Base-by-base conservation (phyloP, 2,329 filamentous ascomycete genomes). In the Talaromyces sp. region DNA sequence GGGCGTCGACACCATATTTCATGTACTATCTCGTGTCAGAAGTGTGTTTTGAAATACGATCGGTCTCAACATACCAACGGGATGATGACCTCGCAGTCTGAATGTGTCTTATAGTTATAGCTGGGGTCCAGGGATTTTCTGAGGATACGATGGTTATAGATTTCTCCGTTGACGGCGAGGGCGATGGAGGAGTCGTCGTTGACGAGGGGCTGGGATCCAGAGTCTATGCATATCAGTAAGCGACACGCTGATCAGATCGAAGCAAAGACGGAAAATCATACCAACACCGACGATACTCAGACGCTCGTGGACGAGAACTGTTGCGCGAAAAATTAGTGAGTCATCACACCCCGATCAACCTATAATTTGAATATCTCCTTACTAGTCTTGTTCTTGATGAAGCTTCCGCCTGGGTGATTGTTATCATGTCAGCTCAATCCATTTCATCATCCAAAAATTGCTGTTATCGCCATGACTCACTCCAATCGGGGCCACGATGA, bases 51-150 rank as follows among this genome's bases (percentile, higher is more conserved):
- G 7, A 11, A 43, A n/a, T 27, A 41, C 24, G 22, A 33, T 11
- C 24, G 24, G 19, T 56, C 22, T 31, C 27, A 9, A 80, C 88
- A 77, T 86, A 96, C 92, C 85, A 99, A 80, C 71, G 96, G 95
- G 76, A 99, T 97, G 80, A 99, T 96, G 76, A 99, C 94, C 81
- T 99, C 95, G 81, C 95, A 99, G 77, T 99, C 95, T 43, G 94
- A 98, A 76, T 95, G 90, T 70, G 95, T 99, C 89, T 97, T 97
- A 89, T 98, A 99, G 80, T 93, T 89, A 81, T 97, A 97, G 43
- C 89, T 86, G 67, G 84, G 87, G 81, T 92, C 92, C 73, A 97
- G 84, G 73, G 84, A 84, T 83, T 97, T 98, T 77, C 95, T 90
- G 75, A 99, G 85, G 74, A 97, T 87, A 77, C 94, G 91, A 83